phyloP scores from a whole-genome alignment of 805 yeast species.

The Grigorovia jiainica region DNA sequence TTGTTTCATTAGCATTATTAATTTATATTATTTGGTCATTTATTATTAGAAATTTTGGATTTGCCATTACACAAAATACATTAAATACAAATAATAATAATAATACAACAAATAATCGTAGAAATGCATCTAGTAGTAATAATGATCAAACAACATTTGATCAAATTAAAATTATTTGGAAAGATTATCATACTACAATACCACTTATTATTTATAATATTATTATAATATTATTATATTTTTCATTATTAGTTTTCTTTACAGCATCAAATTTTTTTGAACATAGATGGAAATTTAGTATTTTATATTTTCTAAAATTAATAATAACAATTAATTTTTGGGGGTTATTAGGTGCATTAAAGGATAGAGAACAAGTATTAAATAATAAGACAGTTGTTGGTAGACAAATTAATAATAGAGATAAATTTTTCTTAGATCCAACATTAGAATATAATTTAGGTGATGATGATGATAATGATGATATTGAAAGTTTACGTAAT shows the following conservation, averaged over 20 bases:
- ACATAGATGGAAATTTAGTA: slow-evolving; percentile 18
- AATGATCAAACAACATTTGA: not conserved
- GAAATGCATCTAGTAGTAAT: not conserved
- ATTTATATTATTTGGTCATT: slow-evolving; percentile 5
- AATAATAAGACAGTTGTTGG: slow-evolving; percentile 26
- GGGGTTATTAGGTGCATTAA: slow-evolving; percentile 26
- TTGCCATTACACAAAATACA: slow-evolving; percentile 8
- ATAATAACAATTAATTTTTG: slow-evolving; percentile 26
- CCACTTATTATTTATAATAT: slow-evolving; percentile 21
- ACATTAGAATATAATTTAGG: slow-evolving; percentile 9
- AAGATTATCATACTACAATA: slow-evolving; percentile 21
- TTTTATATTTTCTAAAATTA: slow-evolving; percentile 16
- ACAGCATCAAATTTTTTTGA: slow-evolving; percentile 3
- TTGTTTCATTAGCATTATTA: not conserved
- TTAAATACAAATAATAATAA: not conserved
- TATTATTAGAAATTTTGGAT: slow-evolving; percentile 20
- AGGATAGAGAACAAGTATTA: slow-evolving; percentile 18
- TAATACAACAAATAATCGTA: not conserved
- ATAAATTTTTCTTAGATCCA: slow-evolving; percentile 23
- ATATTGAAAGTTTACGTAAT: not conserved
- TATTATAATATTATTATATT: slow-evolving; percentile 11
- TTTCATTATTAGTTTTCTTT: slow-evolving; percentile 11
- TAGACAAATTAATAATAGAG: slow-evolving; percentile 22
- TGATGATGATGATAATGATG: not conserved
- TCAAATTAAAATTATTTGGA: slow-evolving; percentile 14